phyloP scores from a whole-genome alignment of 495 filamentous ascomycete genomes.

The Penicillium desertorum region DNA sequence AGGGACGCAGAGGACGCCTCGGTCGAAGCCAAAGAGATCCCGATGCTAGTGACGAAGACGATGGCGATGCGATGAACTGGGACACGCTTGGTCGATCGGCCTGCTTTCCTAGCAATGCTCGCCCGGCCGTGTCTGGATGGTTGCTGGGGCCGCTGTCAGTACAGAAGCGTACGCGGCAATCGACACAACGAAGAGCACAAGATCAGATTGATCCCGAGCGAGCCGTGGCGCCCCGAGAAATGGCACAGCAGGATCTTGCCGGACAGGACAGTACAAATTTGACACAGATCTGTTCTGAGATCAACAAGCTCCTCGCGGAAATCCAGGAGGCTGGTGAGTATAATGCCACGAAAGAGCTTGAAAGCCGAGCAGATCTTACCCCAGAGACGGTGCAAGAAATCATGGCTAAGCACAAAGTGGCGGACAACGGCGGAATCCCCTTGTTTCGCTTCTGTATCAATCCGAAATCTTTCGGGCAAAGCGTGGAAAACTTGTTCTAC shows the following conservation, averaged over 20 bases:
- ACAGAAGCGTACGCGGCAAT: conserved; percentile 73
- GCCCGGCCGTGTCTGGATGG: conserved; percentile 79
- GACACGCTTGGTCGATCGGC: conserved; percentile 74
- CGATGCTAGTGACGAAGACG: conserved; percentile 56
- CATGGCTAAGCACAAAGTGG: conserved; percentile 56
- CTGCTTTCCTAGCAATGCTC: conserved; percentile 66
- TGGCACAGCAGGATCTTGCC: conserved; percentile 68
- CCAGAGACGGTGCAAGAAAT: conserved; percentile 40
- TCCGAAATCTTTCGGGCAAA: conserved; percentile 88
- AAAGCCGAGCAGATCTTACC: conserved; percentile 31
- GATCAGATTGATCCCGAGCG: conserved; percentile 62
- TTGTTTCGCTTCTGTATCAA: conserved; percentile 86
- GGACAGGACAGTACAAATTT: conserved; percentile 72
- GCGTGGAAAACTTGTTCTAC: conserved; percentile 96
- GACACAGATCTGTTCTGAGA: conserved; percentile 65
- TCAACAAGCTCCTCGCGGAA: conserved; percentile 48
- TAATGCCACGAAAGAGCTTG: conserved; percentile 32
- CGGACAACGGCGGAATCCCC: conserved; percentile 63
- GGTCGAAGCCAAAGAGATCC: conserved; percentile 36
- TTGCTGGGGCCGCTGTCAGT: conserved; percentile 87
- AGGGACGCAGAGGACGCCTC: conserved; percentile 32
- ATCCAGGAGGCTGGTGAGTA: conserved; percentile 38
- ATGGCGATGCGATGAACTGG: conserved; percentile 83
- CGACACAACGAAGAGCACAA: conserved; percentile 62
- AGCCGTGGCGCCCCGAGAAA: conserved; percentile 68